Base-by-base conservation (phyloP, 768 basidiomycete genomes). In the Rubroboletus satanas region DNA sequence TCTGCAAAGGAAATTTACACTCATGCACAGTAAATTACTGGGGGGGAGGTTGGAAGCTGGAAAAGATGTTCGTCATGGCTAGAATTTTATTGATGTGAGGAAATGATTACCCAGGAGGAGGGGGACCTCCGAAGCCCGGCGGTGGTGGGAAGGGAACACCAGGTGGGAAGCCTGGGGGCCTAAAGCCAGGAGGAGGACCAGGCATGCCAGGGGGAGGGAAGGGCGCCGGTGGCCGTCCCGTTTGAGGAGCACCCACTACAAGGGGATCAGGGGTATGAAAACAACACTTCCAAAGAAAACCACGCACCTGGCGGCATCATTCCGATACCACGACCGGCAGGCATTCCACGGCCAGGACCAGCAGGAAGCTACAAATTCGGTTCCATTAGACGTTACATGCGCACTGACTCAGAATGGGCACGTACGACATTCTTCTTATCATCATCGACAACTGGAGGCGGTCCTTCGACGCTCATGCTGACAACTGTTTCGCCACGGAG, bases 401-500 rank as follows among this genome's bases (percentile, higher is more conserved):
- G 43, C 37, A 35, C 28, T 37, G 55, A 31, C 51, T 32, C 50
- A 55, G 35, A 55, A 54, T 51, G 29, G n/a, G 39, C 35, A 74
- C 85, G 70, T 66, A 90, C 87, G 62, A 74, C 81, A 66, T 83
- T 85, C 79, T 90, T 88, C 75, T 90, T 90, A 69, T 95, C 93
- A 28, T 95, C 95, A 53, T 91, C 90, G 21, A 87, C 85, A 23
- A 88, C 81, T 10, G 96, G 94, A 33, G 96, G 96, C 4, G 95
- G 95, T 11, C 95, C 96, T 73, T 97, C 96, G 17, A 98, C 94
- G 52, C 83, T 88, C 62, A 98, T 78, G 65, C 91, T 94, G 65
- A 99, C 96, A 38, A 98, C 92, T 0, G 93, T 90, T 74, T 98
- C 97, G 56, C 97, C 97, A 56, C 97, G 83, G 65, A 98, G 74